Percentiles rank a stretch among this genome's conserved stretches.
Conservation (phyloP, 257 asterid genomes). For the Lycium ferocissimum region DNA sequence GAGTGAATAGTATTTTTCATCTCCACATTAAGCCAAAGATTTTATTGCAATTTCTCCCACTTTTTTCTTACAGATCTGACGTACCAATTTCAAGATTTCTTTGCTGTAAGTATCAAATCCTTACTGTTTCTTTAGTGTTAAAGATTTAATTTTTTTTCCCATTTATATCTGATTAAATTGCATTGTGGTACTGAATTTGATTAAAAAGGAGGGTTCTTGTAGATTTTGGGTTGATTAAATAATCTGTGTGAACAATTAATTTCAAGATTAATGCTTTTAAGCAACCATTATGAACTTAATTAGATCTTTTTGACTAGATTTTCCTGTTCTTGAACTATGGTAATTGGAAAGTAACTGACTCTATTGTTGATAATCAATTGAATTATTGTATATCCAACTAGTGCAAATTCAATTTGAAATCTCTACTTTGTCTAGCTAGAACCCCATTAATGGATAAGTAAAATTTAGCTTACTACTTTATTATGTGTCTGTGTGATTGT, state of each 20-base stretch:
- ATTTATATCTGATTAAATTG: neutral
- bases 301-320: neutral
- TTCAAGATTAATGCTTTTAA: no score
- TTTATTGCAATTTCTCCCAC: neutral
- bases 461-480: neutral
- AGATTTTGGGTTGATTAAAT: no score
- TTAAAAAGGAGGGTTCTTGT: no score
- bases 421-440: neutral
- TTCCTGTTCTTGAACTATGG: neutral
- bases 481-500: neutral
- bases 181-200: neutral
- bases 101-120: neutral
- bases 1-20: no score
- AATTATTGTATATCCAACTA: no score
- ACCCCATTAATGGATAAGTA: neutral
- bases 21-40: neutral
- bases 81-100: neutral
- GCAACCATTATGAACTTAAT: neutral
- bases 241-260: neutral
- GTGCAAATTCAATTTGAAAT: neutral
- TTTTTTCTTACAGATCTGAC: neutral
- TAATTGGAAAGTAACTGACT: neutral
- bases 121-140: neutral
- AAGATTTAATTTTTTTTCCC: neutral
- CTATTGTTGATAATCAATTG: neutral